Evolutionary conservation across 2,329 filamentous ascomycete genomes (phyloP), one percentile per base, ranked within the genome.

Genomic region (Neofusicoccum laricinum): DNA sequence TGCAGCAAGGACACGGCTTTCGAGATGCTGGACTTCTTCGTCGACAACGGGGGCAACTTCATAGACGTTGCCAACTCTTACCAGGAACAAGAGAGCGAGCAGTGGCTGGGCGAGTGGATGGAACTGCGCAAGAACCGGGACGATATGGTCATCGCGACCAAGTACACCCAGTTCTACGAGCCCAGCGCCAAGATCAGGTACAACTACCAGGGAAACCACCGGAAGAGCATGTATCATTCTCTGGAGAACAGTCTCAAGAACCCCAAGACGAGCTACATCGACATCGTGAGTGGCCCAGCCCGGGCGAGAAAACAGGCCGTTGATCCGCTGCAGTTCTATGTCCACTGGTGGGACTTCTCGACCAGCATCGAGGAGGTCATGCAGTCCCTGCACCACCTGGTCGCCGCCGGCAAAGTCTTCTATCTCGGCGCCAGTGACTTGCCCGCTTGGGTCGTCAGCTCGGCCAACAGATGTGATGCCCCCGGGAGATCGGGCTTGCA

Each of bases 11-110:
- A 85, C 53, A 82, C 82, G 1, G 81, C 85, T 1, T 88, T 90
- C 68, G 78, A 80, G 17, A 85, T 92, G 32, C 81, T 91, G 6
- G 88, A 91, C 70, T 86, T 84, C 71, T 91, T 85, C 76, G 86
- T 84, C 65, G 81, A 83, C 4, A 82, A 86, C 0, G 87, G 87
- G 4, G 89, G 89, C 21, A 91, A 59, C 55, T 59, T 91, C 74
- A 87, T 92, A 92, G 73, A 90, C 88, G 3, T 55, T 8, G 77
- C 82, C 25, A 84, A 81, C 68, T 76, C 72, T 66, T 83, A 83
- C 69, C 80, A 82, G 61, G 68, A 75, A 40, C 80, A 80, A 67
- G 76, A 84, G 67, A 81, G 77, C 11, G 83, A 85, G 68, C 69
- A 58, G 0, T 81, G 77, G 77, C 72, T 84, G 15, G 82, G 82